Base-by-base conservation (phyloP, 2,329 filamentous ascomycete species). In the Ophiosphaerella herpotricha region DNA sequence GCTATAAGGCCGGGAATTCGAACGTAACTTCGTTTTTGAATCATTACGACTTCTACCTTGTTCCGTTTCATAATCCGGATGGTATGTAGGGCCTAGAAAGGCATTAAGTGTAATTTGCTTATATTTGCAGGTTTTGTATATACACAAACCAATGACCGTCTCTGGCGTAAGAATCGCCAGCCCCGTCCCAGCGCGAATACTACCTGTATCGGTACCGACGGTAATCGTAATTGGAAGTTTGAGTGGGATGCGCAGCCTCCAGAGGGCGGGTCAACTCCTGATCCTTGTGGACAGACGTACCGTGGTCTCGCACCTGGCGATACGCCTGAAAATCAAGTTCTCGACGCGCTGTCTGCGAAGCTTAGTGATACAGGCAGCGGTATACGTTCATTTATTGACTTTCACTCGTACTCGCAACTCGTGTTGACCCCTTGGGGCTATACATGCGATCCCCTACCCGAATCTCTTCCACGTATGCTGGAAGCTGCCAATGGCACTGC, bases 381-480 rank as follows among this genome's bases (percentile, higher is more conserved):
- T 0, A 75, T 87, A 35, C 81, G 82, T 59, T 77, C 85, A 0
- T 88, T 80, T 64, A 80, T 87, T 46, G 85, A 88, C 70, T 84
- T 80, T 68, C 85, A 88, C 71, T 79, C 80, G 1, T 88, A 85
- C 66, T 80, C 78, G 21, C 84, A 87, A 63, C 75, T 83, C 24
- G 78, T 86, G 46, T 77, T 83, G 47, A 77, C 81, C 11, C 80
- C 75, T 1, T 86, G 84, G 57, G 84, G 84, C n/a, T 71, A 73
- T 37, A 69, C 78, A 2, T 64, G 61, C 41, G 60, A 63, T 29
- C 59, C 59, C 6, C 55, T 63, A 2, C 69, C 74, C 21, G 80
- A 82, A 53, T 75, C 85, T 0, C 80, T 82, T 3, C 64, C 67
- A 12, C 72, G 76, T 7, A 75, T 76, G 23, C 75, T 77, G 5